Conservation (phyloP, 2,329 filamentous ascomycete genomes). For the Botrytis aclada region DNA sequence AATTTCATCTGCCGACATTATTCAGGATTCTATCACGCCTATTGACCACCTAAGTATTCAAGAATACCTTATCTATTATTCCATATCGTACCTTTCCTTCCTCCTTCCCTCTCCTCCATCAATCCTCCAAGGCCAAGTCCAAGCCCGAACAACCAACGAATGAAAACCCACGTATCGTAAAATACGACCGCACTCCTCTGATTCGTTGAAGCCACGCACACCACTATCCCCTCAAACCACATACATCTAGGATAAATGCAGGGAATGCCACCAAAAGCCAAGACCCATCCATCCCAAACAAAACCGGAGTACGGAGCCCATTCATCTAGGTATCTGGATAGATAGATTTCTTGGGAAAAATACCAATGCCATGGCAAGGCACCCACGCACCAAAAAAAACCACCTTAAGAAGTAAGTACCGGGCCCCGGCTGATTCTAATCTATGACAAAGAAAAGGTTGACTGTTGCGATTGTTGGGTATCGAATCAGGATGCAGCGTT, state of each 20-base stretch:
- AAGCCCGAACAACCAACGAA: neutral
- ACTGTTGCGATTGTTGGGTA: neutral
- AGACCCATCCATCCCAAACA: neutral
- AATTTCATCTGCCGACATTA: neutral
- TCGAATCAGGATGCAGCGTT: slow-evolving; percentile 1
- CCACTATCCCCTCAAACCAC: neutral
- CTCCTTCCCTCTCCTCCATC: neutral
- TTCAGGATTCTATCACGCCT: neutral
- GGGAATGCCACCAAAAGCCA: too few species aligned
- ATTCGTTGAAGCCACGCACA: neutral
- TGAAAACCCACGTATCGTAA: neutral
- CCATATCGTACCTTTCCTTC: neutral
- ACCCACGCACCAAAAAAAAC: neutral
- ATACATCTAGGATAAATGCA: neutral
- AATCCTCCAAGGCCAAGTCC: neutral
- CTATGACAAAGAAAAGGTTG: slow-evolving; percentile 5
- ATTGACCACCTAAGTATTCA: neutral
- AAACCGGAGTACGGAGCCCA: too few species aligned
- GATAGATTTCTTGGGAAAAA: neutral
- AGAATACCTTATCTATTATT: neutral
- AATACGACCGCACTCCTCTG: neutral
- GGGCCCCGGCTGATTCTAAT: too few species aligned
- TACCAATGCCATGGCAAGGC: slow-evolving; percentile 8
- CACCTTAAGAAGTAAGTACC: neutral
- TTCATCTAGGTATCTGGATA: too few species aligned